phyloP scores from a whole-genome alignment of 768 basidiomycete species.

The Mycena galopus region DNA sequence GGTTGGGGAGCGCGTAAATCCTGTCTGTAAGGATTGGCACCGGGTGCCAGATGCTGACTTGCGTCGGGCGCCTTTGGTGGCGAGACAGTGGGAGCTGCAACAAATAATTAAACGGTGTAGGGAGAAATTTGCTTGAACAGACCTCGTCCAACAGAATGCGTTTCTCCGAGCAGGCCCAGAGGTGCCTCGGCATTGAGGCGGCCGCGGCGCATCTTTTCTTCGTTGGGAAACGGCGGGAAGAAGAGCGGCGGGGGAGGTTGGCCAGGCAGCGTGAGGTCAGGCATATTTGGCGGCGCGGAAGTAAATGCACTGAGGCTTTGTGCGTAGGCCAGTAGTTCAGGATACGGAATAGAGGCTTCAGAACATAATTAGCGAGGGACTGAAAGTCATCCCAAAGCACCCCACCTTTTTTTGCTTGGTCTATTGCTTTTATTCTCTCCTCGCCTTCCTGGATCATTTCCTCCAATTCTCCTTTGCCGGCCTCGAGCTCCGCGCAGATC shows the following conservation, averaged over 20 bases:
- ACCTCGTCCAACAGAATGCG: constrained; percentile 85
- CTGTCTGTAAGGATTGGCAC: constrained; percentile 78
- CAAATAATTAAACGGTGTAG: constrained; percentile 18
- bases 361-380: not conserved
- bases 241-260: constrained; percentile 84
- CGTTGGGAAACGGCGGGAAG: constrained; percentile 93
- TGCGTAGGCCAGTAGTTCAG: constrained; percentile 86
- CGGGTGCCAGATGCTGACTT: constrained; percentile 61
- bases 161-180: constrained; percentile 83
- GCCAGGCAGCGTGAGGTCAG: constrained; percentile 75
- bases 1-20: constrained; percentile 73
- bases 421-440: constrained; percentile 75
- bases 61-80: constrained; percentile 62
- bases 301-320: constrained; percentile 89
- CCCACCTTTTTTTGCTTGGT: constrained; percentile 77
- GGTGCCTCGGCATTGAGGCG: constrained; percentile 85
- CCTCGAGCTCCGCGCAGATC: constrained; percentile 74
- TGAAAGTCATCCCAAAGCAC: not conserved
- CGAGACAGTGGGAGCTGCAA: constrained; percentile 71
- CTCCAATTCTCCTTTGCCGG: constrained; percentile 78
- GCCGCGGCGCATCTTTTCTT: constrained; percentile 91
- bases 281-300: constrained; percentile 91
- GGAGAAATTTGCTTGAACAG: constrained; percentile 42
- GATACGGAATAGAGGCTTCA: constrained; percentile 83
- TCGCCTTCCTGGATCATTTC: constrained; percentile 82